Percentiles rank a stretch among this genome's conserved stretches.
Evolutionary conservation across 257 asterid species (phyloP).

Genomic region (Penstemon newberryi): DNA sequence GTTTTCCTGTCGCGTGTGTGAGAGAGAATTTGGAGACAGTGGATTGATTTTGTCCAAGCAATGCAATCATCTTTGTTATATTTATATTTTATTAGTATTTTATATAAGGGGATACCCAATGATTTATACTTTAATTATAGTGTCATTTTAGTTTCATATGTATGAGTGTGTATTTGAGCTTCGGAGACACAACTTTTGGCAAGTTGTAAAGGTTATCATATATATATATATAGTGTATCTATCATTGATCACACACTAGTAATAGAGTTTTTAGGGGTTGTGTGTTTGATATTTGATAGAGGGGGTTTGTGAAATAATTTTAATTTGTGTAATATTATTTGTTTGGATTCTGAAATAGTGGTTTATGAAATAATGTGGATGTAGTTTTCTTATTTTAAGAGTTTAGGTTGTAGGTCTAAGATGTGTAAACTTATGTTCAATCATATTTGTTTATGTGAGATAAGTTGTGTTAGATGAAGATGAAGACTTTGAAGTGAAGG

Average conservation of each 20-base stretch:
- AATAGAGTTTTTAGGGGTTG: too few relatives aligned
- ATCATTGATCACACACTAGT: too few relatives aligned
- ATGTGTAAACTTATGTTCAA: too few relatives aligned
- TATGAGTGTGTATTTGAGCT: conserved; percentile 3
- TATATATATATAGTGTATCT: not conserved
- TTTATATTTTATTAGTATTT: not conserved
- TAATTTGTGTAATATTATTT: too few relatives aligned
- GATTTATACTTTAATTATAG: not conserved
- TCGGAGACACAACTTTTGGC: conserved; percentile 36
- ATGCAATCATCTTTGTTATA: conserved; percentile 33
- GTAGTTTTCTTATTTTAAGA: too few relatives aligned
- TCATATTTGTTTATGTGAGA: too few relatives aligned
- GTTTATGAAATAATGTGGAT: too few relatives aligned
- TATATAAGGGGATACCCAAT: not conserved
- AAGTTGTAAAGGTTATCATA: conserved; percentile 22
- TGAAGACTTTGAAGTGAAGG: too few relatives aligned
- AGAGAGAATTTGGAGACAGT: conserved; percentile 16
- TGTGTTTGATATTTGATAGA: not conserved
- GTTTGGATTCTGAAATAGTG: too few relatives aligned
- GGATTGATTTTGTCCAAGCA: conserved; percentile 36
- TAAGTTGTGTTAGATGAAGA: too few relatives aligned
- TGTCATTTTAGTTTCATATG: not conserved
- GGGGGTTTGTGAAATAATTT: too few relatives aligned
- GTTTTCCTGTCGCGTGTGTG: conserved; percentile 20
- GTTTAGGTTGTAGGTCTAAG: too few relatives aligned